Percentiles rank a stretch among this genome's conserved stretches.
phyloP scores from a whole-genome alignment of 1,139 yeast species.

The Spencermartinsiella ligniputridi region DNA sequence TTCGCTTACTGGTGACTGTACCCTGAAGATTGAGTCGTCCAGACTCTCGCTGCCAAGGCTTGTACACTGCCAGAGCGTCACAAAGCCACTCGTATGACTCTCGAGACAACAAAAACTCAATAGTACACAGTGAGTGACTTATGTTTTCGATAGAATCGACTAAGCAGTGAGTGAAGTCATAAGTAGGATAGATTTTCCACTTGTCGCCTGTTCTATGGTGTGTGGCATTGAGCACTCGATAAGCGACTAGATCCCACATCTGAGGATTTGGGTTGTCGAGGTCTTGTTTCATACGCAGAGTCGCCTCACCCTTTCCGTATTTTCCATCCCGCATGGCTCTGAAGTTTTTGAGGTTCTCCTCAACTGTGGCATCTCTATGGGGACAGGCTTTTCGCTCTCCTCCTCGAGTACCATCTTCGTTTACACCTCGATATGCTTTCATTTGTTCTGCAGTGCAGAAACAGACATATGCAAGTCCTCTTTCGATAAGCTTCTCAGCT shows the following conservation, averaged over 20 bases:
- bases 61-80: conserved; percentile 88
- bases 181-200: conserved; percentile 98
- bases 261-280: conserved; percentile 90
- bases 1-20: conserved; percentile 89
- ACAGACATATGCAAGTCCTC: conserved; percentile 82
- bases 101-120: conserved; percentile 87
- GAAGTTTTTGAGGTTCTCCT: conserved; percentile 73
- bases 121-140: conserved; percentile 90
- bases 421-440: conserved; percentile 82
- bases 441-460: conserved; percentile 92
- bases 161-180: conserved; percentile 97
- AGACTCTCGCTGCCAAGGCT: conserved; percentile 98
- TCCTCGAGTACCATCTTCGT: conserved; percentile 87
- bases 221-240: conserved; percentile 84
- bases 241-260: conserved; percentile 99
- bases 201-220: conserved; percentile 96
- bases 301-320: conserved; percentile 87
- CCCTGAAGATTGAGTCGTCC: conserved; percentile 96
- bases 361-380: conserved; percentile 65
- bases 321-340: conserved; percentile 88
- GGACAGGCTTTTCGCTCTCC: conserved; percentile 83
- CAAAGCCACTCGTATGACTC: conserved; percentile 98
- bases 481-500: conserved; percentile 72
- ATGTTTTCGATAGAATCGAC: conserved; percentile 97
- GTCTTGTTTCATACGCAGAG: conserved; percentile 95